Base-by-base conservation (phyloP, 495 filamentous ascomycete genomes). In the Podospora comata region DNA sequence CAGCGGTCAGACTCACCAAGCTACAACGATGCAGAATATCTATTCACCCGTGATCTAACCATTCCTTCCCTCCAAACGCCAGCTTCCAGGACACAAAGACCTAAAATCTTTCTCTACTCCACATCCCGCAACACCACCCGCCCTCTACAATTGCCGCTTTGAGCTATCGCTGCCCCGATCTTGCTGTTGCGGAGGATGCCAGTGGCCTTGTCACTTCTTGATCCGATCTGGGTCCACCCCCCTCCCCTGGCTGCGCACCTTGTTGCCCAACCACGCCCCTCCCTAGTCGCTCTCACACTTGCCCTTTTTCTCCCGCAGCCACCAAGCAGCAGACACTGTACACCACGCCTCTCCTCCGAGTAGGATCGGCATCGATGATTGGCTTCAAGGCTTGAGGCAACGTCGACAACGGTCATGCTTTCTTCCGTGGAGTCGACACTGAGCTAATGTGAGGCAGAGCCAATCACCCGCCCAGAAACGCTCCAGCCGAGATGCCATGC, bases 401-500 rank as follows among this genome's bases (percentile, higher is more conserved):
- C 72, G 73, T 77, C 77, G 72, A 79, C 79, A 78, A 79, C 81
- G 77, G 79, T 76, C 80, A 81, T 81, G 81, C 80, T 77, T 80
- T 78, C 76, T 75, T 77, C 79, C 80, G 79, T 78, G 72, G 77
- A 77, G 75, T 77, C 74, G 77, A 79, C 75, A 65, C 77, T 78
- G 74, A 80, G 74, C 77, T 80, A 78, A 78, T 78, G 79, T 81
- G 73, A 69, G 65, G 71, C 74, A 67, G 66, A 72, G 61, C 79
- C 77, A 81, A 81, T 83, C 73, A 79, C 65, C 69, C 72, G 70
- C 72, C 63, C 76, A 65, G 70, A 74, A 71, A 74, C 72, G 76
- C 74, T 72, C 80, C 77, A 79, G 76, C 77, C 77, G 76, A 82
- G 80, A 78, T 77, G 71, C 69, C 74, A 73, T 80, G 64, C 75